Base-by-base conservation (phyloP, 148 eudicot species). In the Heliamphora exappendiculata region DNA sequence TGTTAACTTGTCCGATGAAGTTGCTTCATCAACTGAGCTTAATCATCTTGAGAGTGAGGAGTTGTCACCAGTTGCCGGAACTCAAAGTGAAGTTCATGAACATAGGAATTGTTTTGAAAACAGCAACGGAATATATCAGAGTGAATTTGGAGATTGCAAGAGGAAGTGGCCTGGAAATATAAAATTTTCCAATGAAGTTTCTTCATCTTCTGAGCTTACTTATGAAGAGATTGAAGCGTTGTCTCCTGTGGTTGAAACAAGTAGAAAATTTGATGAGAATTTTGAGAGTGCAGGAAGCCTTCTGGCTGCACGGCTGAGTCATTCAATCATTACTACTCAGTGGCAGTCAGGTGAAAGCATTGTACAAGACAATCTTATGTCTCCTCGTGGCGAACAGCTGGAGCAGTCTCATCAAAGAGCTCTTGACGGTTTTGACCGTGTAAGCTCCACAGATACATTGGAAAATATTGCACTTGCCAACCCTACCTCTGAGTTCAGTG, bases 391-490 rank as follows among this genome's bases (percentile, higher is more conserved):
- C 28, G 74, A 73, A 36, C 77, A 75, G 44, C 73, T 82, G 65
- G 80, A 85, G 73, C 82, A 70, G 66, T 70, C 70, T 78, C 82
- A 54, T 10, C 57, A 60, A 33, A 49, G 65, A 70, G 69, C 42
- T 60, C 54, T 13, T 29, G 67, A 37, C 24, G 84, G 47, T 54
- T 70, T 81, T 66, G 83, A 57, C 39, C 79, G 71, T 74, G 47
- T 80, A 51, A 80, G 78, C 59, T 83, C 83, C 19, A 42, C 17
- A 3, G 85, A 79, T 24, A 76, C 80, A 3, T 59, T 69, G 67
- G 90, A 78, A 73, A 85, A 74, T n/a, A 37, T 59, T 47, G 80
- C 76, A 28, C 49, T 51, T 0, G 57, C 37, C 24, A 58, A 75
- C 28, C 66, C 57, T 58, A 64, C 53, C 16, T 75, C 79, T 9